Base-by-base conservation (phyloP, 2,329 filamentous ascomycete genomes). In the Fusarium bactridioides region DNA sequence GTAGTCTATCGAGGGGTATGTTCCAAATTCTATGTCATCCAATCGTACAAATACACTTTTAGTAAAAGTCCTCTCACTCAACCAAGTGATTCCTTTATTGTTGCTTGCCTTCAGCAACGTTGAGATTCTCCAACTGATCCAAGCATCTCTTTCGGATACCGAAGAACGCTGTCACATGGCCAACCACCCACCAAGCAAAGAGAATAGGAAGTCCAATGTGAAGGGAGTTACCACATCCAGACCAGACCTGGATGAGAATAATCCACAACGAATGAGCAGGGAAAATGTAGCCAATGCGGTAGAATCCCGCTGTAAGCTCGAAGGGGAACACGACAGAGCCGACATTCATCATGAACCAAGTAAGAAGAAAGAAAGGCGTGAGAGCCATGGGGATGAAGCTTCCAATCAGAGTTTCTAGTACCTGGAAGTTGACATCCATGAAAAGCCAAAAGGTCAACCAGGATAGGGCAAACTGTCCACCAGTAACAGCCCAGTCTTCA, bases 291-390 rank as follows among this genome's bases (percentile, higher is more conserved):
- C 79, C 80, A 62, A 81, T 79, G 3, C 79, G 77, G 62, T 84
- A 85, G 70, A 85, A 85, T 1, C 79, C 80, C 6, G 82, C 72
- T 11, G 76, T 79, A 0, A 84, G 68, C 48, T 83, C 80, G 21
- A 84, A 78, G 0, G 83, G 83, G 23, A 77, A 78, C 18, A 84
- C 73, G 5, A 78, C 78, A 51, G 78, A 79, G 4, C 80, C 73
- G 3, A 85, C 77, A 47, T 85, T 84, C 37, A 80, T 62, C 61
- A 85, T 79, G 38, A 84, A 78, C 82, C 83, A 84, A 0, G 81
- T 80, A 2, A 86, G 73, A 1, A 86, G 69, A 16, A 83, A 80
- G 69, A 86, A 84, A 0, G 84, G 81, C 23, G 84, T 76, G 47
- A 80, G 80, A 0, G 78, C 72, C 40, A 82, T 74, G 0, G 83